Conservation (phyloP, 2,329 filamentous ascomycete genomes). For the Ophiocordyceps camponoti-floridani region DNA sequence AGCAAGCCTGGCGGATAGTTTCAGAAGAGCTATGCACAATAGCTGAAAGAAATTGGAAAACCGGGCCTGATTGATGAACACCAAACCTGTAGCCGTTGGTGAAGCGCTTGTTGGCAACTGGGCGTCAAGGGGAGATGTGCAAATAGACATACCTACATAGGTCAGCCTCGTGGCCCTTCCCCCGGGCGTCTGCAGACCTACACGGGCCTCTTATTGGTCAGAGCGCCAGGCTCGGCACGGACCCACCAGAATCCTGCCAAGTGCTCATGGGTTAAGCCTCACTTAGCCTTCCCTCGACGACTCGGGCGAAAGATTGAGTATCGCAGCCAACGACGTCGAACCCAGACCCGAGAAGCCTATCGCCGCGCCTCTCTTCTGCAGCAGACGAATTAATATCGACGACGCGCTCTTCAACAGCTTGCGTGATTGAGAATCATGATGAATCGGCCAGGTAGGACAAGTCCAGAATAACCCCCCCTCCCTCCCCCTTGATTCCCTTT, state of each 20-base stretch:
- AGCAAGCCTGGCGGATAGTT: constrained; percentile 32
- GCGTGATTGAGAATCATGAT: constrained; percentile 19
- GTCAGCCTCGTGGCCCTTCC: neutral
- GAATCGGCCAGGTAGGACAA: constrained; percentile 41
- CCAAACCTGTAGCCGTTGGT: neutral
- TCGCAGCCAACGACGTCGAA: constrained; percentile 1
- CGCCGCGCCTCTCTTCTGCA: neutral
- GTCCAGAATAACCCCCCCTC: constrained; percentile 6
- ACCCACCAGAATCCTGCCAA: constrained; percentile 21
- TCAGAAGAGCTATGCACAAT: constrained; percentile 10
- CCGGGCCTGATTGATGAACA: neutral
- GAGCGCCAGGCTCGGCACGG: constrained; percentile 13
- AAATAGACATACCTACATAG: neutral
- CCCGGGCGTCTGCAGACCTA: neutral
- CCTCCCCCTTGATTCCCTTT: constrained; percentile 5
- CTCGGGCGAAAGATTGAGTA: constrained; percentile 2
- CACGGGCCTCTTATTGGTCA: constrained; percentile 10
- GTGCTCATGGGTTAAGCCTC: constrained; percentile 9
- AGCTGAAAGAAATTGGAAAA: constrained; percentile 2
- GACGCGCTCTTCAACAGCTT: neutral
- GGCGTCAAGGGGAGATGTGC: neutral
- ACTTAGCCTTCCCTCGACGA: constrained; percentile 10
- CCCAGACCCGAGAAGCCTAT: neutral
- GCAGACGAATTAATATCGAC: neutral
- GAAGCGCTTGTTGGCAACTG: neutral